Conservation (phyloP, 2,329 filamentous ascomycete genomes). For the Fusarium avenaceum region DNA sequence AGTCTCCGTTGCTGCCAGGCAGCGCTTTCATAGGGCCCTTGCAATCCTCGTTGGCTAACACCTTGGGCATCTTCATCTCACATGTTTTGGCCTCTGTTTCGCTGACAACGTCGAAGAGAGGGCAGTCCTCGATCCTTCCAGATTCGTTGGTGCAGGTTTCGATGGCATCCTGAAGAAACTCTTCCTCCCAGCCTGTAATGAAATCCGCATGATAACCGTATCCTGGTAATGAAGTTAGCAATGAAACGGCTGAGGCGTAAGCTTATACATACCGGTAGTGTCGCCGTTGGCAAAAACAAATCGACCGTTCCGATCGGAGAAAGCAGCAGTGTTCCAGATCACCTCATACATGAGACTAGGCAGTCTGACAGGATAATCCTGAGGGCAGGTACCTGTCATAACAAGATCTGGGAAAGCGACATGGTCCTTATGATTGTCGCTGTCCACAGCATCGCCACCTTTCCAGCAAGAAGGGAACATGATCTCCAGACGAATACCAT, state of each 20-base stretch:
- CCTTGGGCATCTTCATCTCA: conserved; percentile 69
- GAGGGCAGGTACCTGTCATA: conserved; percentile 81
- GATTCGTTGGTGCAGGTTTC: conserved; percentile 79
- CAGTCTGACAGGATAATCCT: conserved; percentile 75
- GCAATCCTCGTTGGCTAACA: conserved; percentile 71
- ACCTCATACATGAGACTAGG: conserved; percentile 87
- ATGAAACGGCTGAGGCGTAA: conserved; percentile 55
- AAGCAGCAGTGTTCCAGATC: conserved; percentile 81
- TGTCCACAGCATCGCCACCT: conserved; percentile 72
- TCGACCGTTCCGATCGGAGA: conserved; percentile 71
- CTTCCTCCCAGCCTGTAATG: conserved; percentile 80
- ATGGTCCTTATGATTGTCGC: conserved; percentile 71
- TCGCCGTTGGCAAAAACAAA: conserved; percentile 87
- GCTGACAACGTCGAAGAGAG: conserved; percentile 77
- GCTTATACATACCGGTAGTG: conserved; percentile 68
- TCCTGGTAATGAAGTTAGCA: conserved; percentile 80
- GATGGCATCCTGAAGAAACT: conserved; percentile 79
- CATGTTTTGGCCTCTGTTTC: conserved; percentile 72
- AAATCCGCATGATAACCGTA: conserved; percentile 86
- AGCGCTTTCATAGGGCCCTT: conserved; percentile 68
- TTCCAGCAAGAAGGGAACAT: conserved; percentile 95
- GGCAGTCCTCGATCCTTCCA: conserved; percentile 80
- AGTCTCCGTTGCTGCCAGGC: conserved; percentile 72
- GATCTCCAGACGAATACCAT: conserved; percentile 85
- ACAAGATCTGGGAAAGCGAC: conserved; percentile 84